phyloP scores from a whole-genome alignment of 768 basidiomycete genomes.

The Inosperma sp. region DNA sequence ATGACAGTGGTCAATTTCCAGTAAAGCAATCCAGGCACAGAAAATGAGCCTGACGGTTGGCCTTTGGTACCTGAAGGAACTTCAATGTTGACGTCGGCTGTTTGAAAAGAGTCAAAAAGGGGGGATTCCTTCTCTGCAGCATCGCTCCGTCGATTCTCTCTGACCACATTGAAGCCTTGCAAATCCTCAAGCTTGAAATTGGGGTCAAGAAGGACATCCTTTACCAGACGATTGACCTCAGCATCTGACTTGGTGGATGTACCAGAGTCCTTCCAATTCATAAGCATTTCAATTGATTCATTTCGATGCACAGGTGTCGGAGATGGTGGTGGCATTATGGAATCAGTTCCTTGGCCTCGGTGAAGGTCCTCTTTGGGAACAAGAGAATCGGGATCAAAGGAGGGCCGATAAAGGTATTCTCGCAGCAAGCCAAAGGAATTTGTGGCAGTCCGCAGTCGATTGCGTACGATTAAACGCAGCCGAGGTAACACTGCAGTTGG shows the following conservation, averaged over 20 bases:
- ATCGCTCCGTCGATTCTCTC: conserved; percentile 15
- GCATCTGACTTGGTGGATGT: neutral
- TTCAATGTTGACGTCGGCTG: too few species aligned
- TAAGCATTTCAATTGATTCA: conserved; percentile 1
- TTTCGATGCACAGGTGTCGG: neutral
- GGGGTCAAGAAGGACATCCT: conserved; percentile 17
- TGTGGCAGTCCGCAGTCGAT: conserved; percentile 16
- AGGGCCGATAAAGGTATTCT: conserved; percentile 24
- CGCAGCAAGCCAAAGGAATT: conserved; percentile 24
- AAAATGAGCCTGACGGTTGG: conserved; percentile 19
- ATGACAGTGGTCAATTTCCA: conserved; percentile 22
- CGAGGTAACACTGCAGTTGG: conserved; percentile 4
- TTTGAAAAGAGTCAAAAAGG: too few species aligned
- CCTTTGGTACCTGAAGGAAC: conserved; percentile 5
- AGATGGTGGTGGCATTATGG: neutral
- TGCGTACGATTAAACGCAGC: conserved; percentile 14
- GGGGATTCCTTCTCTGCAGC: conserved; percentile 10
- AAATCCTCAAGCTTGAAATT: conserved; percentile 18
- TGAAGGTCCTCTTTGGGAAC: conserved; percentile 14
- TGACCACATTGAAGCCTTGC: conserved; percentile 11
- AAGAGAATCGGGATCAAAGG: conserved; percentile 27
- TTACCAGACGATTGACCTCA: too few species aligned
- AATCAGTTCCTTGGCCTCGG: neutral
- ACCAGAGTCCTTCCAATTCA: conserved; percentile 22
- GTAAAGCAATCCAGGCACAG: conserved; percentile 23